Percentiles rank a stretch among this genome's conserved stretches.
Conservation (phyloP, 495 filamentous ascomycete species). For the Penicillium silybi region DNA sequence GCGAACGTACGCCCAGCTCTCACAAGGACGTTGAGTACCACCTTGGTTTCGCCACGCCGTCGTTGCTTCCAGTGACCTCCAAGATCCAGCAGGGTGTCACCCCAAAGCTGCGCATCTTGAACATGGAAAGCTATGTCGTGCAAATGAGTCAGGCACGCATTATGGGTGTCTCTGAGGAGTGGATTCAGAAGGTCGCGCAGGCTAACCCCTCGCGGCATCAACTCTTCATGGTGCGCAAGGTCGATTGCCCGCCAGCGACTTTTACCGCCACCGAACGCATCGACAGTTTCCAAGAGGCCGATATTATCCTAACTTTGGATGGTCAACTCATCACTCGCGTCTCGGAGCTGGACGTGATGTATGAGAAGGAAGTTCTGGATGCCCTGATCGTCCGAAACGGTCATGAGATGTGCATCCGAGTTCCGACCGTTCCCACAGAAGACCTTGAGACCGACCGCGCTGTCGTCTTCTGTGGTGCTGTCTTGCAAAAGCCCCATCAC, state of each 20-base stretch:
- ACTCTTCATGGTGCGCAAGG: constrained; percentile 97
- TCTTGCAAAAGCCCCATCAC: constrained; percentile 90
- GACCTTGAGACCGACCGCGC: constrained; percentile 90
- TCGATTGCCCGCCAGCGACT: constrained; percentile 62
- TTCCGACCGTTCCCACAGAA: constrained; percentile 83
- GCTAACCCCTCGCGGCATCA: constrained; percentile 90
- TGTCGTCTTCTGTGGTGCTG: constrained; percentile 91
- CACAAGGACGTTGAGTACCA: constrained; percentile 96
- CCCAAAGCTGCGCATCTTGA: constrained; percentile 82
- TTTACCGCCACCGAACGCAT: constrained; percentile 22
- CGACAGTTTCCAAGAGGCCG: constrained; percentile 71
- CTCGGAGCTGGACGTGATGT: constrained; percentile 94
- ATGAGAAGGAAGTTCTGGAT: constrained; percentile 77
- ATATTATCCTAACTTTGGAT: constrained; percentile 89
- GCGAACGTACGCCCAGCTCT: constrained; percentile 72
- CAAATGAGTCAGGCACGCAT: constrained; percentile 97
- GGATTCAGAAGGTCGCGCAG: constrained; percentile 82
- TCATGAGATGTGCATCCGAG: constrained; percentile 68
- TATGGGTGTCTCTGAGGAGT: constrained; percentile 95
- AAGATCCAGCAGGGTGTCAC: constrained; percentile 75
- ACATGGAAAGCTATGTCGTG: constrained; percentile 89
- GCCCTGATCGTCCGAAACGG: constrained; percentile 85
- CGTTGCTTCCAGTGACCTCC: constrained; percentile 75
- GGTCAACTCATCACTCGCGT: constrained; percentile 88
- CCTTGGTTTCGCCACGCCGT: constrained; percentile 85